Evolutionary conservation across 2,329 filamentous ascomycete species (phyloP).

Genomic region (Pseudodiploospora longispora): DNA sequence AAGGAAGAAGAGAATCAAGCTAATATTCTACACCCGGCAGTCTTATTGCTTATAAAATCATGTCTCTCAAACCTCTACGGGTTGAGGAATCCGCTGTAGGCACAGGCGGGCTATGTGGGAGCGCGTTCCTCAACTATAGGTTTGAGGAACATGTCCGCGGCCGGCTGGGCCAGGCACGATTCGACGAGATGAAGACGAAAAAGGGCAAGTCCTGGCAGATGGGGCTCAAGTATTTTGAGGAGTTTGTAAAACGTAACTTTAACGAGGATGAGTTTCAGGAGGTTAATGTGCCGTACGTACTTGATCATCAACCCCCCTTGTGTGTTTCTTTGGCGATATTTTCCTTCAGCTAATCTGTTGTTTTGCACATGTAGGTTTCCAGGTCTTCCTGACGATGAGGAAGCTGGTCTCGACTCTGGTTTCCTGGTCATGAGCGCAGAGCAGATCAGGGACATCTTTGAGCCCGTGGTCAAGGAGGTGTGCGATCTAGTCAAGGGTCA

Average conservation of each 20-base stretch:
- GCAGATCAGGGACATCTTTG: conserved; percentile 65
- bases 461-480: conserved; percentile 65
- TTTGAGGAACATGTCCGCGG: conserved; percentile 69
- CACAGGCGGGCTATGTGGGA: conserved; percentile 69
- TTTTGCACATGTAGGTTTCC: conserved; percentile 45
- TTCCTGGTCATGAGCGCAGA: conserved; percentile 65
- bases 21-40: conserved; percentile 23
- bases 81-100: conserved; percentile 76
- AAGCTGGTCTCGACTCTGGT: conserved; percentile 64
- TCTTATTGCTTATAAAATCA: conserved; percentile 74
- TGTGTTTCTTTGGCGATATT: not conserved
- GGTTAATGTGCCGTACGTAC: conserved; percentile 61
- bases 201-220: conserved; percentile 75
- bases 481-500: conserved; percentile 61
- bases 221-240: conserved; percentile 72
- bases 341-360: not conserved
- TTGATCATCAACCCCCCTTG: not conserved
- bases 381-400: conserved; percentile 67
- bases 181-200: conserved; percentile 68
- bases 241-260: conserved; percentile 79
- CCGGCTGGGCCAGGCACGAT: conserved; percentile 57
- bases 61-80: conserved; percentile 59
- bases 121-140: conserved; percentile 70
- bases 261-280: conserved; percentile 70
- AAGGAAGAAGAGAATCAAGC: not conserved